Conservation (phyloP, 1,139 yeast species). For the Yamadazyma diospyri region DNA sequence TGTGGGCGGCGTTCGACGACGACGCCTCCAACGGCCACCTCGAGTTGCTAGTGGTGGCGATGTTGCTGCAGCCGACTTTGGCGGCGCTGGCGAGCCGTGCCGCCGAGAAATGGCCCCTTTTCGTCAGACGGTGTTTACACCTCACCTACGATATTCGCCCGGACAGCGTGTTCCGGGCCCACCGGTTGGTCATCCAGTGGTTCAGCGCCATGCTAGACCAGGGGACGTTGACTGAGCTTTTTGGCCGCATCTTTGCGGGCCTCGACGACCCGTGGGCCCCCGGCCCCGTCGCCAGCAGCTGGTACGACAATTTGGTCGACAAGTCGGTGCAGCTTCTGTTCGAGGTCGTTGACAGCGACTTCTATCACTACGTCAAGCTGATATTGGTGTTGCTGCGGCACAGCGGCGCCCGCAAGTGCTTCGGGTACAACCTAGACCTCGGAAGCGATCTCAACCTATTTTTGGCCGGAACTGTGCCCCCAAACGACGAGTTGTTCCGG, state of each 20-base stretch:
- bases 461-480: neutral
- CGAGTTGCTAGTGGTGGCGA: constrained; percentile 23
- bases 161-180: constrained; percentile 10
- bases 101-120: constrained; percentile 5
- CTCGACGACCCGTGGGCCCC: constrained; percentile 4
- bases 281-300: constrained; percentile 7
- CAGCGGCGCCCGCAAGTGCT: neutral
- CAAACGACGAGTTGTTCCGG: constrained; percentile 1
- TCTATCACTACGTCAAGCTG: constrained; percentile 9
- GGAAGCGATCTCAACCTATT: constrained; percentile 4
- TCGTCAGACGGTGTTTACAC: constrained; percentile 10
- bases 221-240: neutral
- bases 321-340: constrained; percentile 10
- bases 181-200: constrained; percentile 9
- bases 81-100: neutral
- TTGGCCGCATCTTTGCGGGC: neutral
- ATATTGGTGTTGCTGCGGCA: constrained; percentile 3
- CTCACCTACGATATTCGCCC: constrained; percentile 12
- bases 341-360: constrained; percentile 6
- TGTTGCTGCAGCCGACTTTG: constrained; percentile 1
- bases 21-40: constrained; percentile 39
- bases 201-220: constrained; percentile 2
- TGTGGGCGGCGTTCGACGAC: constrained; percentile 40
- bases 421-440: constrained; percentile 1
- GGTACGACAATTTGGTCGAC: constrained; percentile 8